Base-by-base conservation (phyloP, 352 stramenopile species). In the Globisporangium rhizosaccharum region DNA sequence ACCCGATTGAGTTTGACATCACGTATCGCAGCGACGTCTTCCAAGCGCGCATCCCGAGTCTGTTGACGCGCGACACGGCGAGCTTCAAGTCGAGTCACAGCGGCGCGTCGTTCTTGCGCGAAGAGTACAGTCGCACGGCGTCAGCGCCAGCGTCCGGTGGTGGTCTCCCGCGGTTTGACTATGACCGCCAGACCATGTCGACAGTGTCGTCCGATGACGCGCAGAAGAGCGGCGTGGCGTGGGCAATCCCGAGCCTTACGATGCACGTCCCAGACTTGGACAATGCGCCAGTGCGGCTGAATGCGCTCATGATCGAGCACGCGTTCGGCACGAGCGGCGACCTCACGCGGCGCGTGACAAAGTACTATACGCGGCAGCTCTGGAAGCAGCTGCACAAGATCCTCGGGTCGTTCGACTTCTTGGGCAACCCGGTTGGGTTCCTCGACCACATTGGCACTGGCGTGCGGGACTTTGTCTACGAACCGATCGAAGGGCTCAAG, bases 391-490 rank as follows among this genome's bases (percentile, higher is more conserved):
- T 96, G 4, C 85, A 94, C 68, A 94, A 93, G 45, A 85, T 96
- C 56, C 60, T 96, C 14, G 85, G 88, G 1, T 93, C 84, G 15
- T 93, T 95, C 50, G 88, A 96, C 66, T 92, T 96, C 33, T 62
- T 96, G 17, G 88, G 87, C 45, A 95, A 94, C 46, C 85, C 85
- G 15, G 87, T 95, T 15, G 86, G 86, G 0, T 90, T 96, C 53
- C 67, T 99, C 51, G 89, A 96, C 28, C 97, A 99, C 62, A 90
- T 99, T 64, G 96, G 96, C 45, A 97, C 89, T 26, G 96, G 94
- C 49, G 92, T 99, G 42, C 80, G 91, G 48, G 92, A 98, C 61
- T 98, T 99, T 61, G 97, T 98, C 50, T 98, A 98, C 65, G 96
- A 98, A 65, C 94, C 96, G 18, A 82, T 98, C 20, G 87, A 98